Evolutionary conservation across 352 stramenopile species (phyloP), one percentile per base, ranked within the genome.

Genomic region (Plasmopara halstedii): DNA sequence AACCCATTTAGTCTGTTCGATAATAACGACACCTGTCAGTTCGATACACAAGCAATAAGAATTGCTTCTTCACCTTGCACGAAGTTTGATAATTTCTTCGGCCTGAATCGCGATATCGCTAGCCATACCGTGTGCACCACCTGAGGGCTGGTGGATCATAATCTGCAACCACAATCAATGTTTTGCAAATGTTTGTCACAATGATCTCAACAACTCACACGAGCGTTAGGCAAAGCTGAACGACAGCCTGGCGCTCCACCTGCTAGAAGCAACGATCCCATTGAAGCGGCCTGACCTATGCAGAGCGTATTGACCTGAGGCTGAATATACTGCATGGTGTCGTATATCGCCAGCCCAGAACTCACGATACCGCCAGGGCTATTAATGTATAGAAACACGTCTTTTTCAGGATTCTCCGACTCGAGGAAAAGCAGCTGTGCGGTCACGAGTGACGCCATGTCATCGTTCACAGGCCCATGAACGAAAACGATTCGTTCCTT

Each of bases 321-420:
- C 59, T 95, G 87, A 56, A 99, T 98, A 72, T 98, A 94, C 64
- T 94, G 94, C 90, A 99, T 99, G 22, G 91, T 97, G 72, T 99
- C 96, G 67, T 97, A 99, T 63, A 99, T 98, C 42, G 96, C 95
- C 38, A 99, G 71, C 3, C 96, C 96, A 23, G 95, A 95, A 56
- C 95, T 98, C 51, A 99, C 96, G 22, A 95, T 89, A 33, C 96
- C 96, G 33, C 96, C 95, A 20, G 96, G 96, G 56, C 85, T 98
- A 74, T 99, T 99, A 56, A 99, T 98, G 74, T 99, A 99, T 61
- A 99, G 91, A 70, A 96, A 98, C 57, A 99, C 96, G 50, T 97
- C 94, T 75, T 98, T 98, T 40, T 95, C 88, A 10, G 82, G 87
- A 62, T 98, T 86, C 72, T 99, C 96, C 17, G 83, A 85, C 63